A percentile compares a stretch with the other conserved stretches of the same genome.
phyloP scores from a whole-genome alignment of 148 eudicot genomes.

The Amaranthus hypochondriacus region DNA sequence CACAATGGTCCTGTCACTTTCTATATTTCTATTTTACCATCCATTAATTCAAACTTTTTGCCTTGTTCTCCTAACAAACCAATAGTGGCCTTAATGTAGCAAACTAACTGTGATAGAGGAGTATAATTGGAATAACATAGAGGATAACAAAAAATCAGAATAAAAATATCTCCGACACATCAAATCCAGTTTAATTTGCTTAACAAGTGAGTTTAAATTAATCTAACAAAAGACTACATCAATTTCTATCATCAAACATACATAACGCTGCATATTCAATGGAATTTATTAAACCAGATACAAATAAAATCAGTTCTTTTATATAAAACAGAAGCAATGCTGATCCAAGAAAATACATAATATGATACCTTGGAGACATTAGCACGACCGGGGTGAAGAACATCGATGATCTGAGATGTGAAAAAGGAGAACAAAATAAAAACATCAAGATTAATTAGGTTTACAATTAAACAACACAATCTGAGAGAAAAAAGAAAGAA shows the following conservation, averaged over 20 bases:
- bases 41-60: too few relatives aligned
- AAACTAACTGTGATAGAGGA: too few relatives aligned
- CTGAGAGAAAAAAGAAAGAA: neutral
- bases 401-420: conserved; percentile 59
- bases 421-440: neutral
- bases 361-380: conserved; percentile 70
- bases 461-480: neutral
- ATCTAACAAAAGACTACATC: neutral
- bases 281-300: neutral
- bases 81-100: too few relatives aligned
- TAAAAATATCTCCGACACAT: neutral
- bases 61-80: too few relatives aligned
- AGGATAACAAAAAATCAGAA: too few relatives aligned
- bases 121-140: too few relatives aligned
- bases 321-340: too few relatives aligned
- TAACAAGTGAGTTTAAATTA: neutral
- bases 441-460: neutral
- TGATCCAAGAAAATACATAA: neutral
- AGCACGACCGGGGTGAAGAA: conserved; percentile 80
- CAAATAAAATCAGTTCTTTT: neutral
- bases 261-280: too few relatives aligned
- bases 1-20: too few relatives aligned
- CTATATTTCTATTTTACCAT: too few relatives aligned
- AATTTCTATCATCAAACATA: too few relatives aligned
- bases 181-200: neutral